Conservation (phyloP, 306 rosid species). For the Echinosophora koreensis region DNA sequence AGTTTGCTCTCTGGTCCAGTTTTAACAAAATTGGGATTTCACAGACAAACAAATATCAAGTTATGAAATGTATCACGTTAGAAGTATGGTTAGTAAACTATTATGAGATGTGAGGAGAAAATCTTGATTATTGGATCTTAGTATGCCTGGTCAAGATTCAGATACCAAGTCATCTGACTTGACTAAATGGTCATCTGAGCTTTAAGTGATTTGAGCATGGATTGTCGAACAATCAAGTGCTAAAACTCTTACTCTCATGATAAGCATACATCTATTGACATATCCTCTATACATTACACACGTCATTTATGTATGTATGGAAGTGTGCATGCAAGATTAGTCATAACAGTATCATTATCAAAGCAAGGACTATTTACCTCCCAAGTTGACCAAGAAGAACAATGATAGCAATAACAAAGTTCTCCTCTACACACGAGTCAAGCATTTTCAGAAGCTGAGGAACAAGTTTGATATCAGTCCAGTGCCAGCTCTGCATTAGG, state of each 20-base stretch:
- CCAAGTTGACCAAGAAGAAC: slow-evolving; percentile 93
- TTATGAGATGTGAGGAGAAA: neutral
- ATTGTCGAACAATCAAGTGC: neutral
- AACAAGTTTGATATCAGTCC: slow-evolving; percentile 65
- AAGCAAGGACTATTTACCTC: slow-evolving; percentile 62
- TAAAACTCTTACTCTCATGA: neutral
- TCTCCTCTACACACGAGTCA: slow-evolving; percentile 59
- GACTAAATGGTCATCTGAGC: neutral
- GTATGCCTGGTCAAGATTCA: neutral
- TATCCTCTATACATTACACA: neutral
- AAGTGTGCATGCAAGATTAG: slow-evolving; percentile 23
- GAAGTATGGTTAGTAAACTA: neutral
- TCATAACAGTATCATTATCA: slow-evolving; percentile 21
- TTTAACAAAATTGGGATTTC: neutral
- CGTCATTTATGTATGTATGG: neutral
- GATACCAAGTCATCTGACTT: neutral
- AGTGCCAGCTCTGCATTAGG: slow-evolving; percentile 79
- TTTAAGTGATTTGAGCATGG: neutral
- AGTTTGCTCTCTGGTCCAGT: too few relatives aligned
- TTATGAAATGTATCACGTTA: neutral
- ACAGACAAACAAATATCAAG: neutral
- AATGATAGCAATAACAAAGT: slow-evolving; percentile 56
- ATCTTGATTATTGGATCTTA: neutral
- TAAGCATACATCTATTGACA: slow-evolving; percentile 18
- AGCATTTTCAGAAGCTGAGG: slow-evolving; percentile 67